Evolutionary conservation across 208 protist species (phyloP).

Genomic region (Leishmania tropica): DNA sequence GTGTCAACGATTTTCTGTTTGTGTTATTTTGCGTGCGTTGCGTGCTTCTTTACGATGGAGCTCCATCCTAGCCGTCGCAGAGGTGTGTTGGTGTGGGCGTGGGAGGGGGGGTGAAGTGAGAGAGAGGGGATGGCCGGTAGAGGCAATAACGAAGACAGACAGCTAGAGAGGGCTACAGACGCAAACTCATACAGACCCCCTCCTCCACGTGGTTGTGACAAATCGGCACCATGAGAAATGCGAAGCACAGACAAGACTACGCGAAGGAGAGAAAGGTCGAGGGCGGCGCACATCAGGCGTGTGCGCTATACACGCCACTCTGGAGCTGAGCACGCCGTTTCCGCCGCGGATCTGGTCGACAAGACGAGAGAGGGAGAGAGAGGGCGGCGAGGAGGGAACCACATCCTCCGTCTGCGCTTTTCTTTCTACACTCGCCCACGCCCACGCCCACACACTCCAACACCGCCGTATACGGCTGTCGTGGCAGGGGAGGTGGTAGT

Average conservation of each 20-base stretch:
- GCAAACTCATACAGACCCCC: neutral
- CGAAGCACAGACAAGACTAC: neutral
- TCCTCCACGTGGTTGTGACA: neutral
- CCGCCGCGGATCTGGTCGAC: neutral
- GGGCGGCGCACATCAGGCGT: neutral
- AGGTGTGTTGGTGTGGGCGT: neutral
- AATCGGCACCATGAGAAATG: neutral
- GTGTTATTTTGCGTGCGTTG: neutral
- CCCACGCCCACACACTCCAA: neutral
- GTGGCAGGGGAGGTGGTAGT: too few species aligned
- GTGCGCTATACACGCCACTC: neutral
- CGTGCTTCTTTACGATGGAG: neutral
- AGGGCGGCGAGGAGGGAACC: neutral
- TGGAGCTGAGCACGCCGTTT: neutral
- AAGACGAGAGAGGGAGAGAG: neutral
- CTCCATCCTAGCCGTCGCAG: too few species aligned
- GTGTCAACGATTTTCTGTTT: neutral
- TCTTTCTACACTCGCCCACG: neutral
- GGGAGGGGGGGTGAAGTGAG: neutral
- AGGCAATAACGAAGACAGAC: neutral
- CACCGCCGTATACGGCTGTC: too few species aligned
- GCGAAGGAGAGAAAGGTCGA: neutral
- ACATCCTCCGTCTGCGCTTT: neutral
- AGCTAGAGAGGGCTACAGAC: constrained; percentile 6
- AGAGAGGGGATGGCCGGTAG: neutral